Evolutionary conservation across 805 yeast genomes (phyloP), one percentile per base, ranked within the genome.

Genomic region (Tetrapisispora namnaoensis): DNA sequence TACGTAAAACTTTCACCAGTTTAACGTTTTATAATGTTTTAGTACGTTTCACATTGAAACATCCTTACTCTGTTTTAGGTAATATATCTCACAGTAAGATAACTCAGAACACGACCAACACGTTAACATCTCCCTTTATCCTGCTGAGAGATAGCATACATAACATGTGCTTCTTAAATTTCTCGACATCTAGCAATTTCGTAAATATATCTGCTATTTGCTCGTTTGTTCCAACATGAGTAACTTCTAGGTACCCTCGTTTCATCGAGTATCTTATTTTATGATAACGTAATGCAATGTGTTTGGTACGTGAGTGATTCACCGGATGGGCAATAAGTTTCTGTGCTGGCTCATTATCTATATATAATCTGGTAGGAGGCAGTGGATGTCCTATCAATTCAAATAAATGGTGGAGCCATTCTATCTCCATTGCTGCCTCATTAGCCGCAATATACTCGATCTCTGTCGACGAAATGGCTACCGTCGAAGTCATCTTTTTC

Each of bases 391-490:
- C 20, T 46, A 51, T 48, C n/a, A 13, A 24, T 27, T 44, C 16
- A 9, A 49, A 32, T 9, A 54, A 13, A 14, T 52, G 34, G 14
- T 14, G 16, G 2, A 52, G 18, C 49, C 52, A 50, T 28, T 37
- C 30, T 1, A 42, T 22, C 45, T 53, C 54, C 32, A 24, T 47
- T 1, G 39, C 47, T 1, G 56, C 49, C 18, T 51, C 49, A 44
- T 49, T 47, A 2, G 45, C 51, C 2, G 48, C 49, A 27, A 51
- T 49, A 20, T 51, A 51, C 30, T 53, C 54, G 1, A 49, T 47
- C 37, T 49, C 50, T 2, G 51, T 51, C 3, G 51, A 53, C 1
- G 56, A 53, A 4, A 51, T 18, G 20, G 46, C 41, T 4, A 49
- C 46, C 13, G 44, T 39, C 1, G 49, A 22, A 47, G 38, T 53